These are phyloP conservation scores for Penicillium parvum DNA, from an alignment of 495 filamentous ascomycete species.

Conservation along the genomic window DNA sequence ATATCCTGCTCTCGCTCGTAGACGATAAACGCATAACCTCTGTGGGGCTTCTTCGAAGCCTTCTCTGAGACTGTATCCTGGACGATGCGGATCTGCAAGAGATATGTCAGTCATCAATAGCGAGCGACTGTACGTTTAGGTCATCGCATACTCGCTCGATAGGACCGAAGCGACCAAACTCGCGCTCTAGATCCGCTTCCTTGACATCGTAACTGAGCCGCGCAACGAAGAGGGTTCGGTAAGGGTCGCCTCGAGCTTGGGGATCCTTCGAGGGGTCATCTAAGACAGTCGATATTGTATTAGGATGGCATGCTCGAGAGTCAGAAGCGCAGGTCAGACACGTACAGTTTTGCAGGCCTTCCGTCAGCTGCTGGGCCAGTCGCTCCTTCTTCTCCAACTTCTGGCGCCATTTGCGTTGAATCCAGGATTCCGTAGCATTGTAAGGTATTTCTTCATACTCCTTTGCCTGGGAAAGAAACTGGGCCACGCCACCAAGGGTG, in stretches of 20 bases:
- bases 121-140: background rate
- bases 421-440: conserved; percentile 84
- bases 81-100: conserved; percentile 77
- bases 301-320: conserved; percentile 1
- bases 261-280: conserved; percentile 66
- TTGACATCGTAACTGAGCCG: conserved; percentile 85
- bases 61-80: conserved; percentile 62
- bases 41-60: conserved; percentile 76
- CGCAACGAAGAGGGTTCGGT: conserved; percentile 90
- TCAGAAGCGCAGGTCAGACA: conserved; percentile 8
- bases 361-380: conserved; percentile 57
- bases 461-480: conserved; percentile 64
- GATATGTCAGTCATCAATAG: conserved; percentile 10
- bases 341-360: conserved; percentile 68
- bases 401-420: conserved; percentile 76
- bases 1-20: conserved; percentile 98
- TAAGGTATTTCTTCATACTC: conserved; percentile 69
- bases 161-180: conserved; percentile 91
- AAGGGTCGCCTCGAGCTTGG: conserved; percentile 86
- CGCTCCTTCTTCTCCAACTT: conserved; percentile 71
- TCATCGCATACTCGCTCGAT: conserved; percentile 71
- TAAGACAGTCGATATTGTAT: conserved; percentile 24
- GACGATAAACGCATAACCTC: conserved; percentile 94
- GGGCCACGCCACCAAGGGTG: conserved; percentile 64
- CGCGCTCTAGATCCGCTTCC: conserved; percentile 84